Base-by-base conservation (phyloP, 768 basidiomycete genomes). In the Lactifluus subvellereus region DNA sequence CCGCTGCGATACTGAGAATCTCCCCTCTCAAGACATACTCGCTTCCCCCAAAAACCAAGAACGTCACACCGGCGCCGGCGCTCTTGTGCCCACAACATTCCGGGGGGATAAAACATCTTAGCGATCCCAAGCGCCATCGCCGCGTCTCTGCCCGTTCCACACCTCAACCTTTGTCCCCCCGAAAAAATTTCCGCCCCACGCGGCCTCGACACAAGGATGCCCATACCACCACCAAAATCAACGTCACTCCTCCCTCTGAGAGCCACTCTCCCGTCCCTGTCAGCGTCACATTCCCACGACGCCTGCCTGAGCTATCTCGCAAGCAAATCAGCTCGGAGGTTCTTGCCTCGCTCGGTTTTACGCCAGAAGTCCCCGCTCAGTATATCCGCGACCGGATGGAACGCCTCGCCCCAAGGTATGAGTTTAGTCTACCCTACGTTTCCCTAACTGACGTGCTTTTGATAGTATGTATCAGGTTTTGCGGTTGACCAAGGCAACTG, bases 401-500 rank as follows among this genome's bases (percentile, higher is more conserved):
- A 4, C 54, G 33, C 22, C 47, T 60, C 38, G 45, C 54, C 14
- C 58, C 48, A 45, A 64, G 32, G 63, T 64, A 54, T 2, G 57
- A 2, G 4, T 27, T 35, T 27, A 38, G 37, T 45, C 22, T 10
- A 11, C 27, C 6, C 14, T 30, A 5, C 7, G 4, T 51, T 43
- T 16, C 37, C 20, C 20, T 49, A 48, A 35, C 1, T 47, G 32
- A 57, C 42, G 20, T 42, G 20, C 11, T 37, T 35, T 45, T 27
- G 14, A n/a, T 30, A 67, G 67, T 38, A 67, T 67, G 67, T 53
- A 66, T 59, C 57, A 66, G 13, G 50, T 59, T 33, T 56, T 67
- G 57, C 49, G 65, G 30, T 50, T 51, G 32, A 62, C 65, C 33
- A 52, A 51, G 7, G 67, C 65, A 7, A 40, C 53, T 18, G 60